Conservation (phyloP, 2,329 filamentous ascomycete genomes). For the Magnaporthiopsis poae region DNA sequence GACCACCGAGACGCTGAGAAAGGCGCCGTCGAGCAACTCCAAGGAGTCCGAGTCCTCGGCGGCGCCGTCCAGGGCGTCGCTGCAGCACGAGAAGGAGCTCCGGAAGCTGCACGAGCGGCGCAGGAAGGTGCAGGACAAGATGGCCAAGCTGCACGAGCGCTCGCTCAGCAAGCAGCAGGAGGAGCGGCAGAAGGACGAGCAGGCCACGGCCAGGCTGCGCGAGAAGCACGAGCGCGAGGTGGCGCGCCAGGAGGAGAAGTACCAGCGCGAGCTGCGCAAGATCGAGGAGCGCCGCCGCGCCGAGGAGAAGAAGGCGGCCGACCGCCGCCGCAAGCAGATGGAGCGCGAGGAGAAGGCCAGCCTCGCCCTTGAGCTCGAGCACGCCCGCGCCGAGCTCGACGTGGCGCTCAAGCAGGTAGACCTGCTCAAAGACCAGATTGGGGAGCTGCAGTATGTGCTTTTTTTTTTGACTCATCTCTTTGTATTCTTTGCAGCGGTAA, state of each 20-base stretch:
- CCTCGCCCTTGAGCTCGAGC: constrained; percentile 43
- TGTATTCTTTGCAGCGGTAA: no score
- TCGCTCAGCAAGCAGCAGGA: constrained; percentile 30
- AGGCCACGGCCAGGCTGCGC: constrained; percentile 44
- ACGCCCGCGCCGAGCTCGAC: constrained; percentile 39
- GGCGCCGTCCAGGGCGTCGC: constrained; percentile 16
- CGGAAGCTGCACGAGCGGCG: constrained; percentile 52
- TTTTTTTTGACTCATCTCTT: background rate
- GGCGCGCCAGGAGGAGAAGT: constrained; percentile 57
- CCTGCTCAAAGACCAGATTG: constrained; percentile 43
- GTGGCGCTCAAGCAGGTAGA: constrained; percentile 43
- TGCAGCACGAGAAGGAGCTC: constrained; percentile 53
- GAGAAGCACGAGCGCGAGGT: constrained; percentile 55
- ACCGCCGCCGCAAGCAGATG: constrained; percentile 36
- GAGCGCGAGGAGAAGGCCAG: constrained; percentile 45
- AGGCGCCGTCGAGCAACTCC: constrained; percentile 25
- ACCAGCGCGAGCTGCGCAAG: constrained; percentile 53
- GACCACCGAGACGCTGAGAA: constrained; percentile 10
- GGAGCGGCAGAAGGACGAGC: constrained; percentile 28
- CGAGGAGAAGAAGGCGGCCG: constrained; percentile 52
- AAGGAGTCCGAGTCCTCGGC: constrained; percentile 25
- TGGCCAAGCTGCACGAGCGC: constrained; percentile 44
- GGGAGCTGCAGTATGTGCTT: constrained; percentile 37
- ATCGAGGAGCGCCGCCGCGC: constrained; percentile 53
- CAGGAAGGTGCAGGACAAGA: constrained; percentile 52